Evolutionary conservation across 768 basidiomycete species (phyloP), one percentile per base, ranked within the genome.

Genomic region (Leccinum disarticulatum): DNA sequence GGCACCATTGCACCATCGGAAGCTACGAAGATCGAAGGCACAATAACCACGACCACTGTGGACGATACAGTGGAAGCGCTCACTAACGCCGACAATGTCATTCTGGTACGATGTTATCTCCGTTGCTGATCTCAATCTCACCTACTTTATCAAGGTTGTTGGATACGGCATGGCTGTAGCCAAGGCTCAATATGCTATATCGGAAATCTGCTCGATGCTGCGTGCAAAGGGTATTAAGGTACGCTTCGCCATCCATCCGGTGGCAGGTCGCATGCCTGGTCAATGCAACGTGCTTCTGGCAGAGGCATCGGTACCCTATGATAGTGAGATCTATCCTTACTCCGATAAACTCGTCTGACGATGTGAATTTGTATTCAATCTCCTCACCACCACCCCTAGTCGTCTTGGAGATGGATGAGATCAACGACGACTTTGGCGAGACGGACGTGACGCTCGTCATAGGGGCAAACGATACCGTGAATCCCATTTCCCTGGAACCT

Each of bases 141-240:
- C 25, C 19, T 27, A 8, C 10, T 51, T 51, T 52, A 11, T 47
- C 30, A 56, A 88, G 88, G 87, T 90, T 36, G 88, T 92, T 15
- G 90, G 90, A 14, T 93, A 95, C 68, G 93, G 93, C 38, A 93
- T 95, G 91, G 93, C 93, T 30, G 92, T 94, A 1, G 92, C 93
- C 22, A 93, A 92, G 70, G 93, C 93, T 6, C 93, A 95, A 66
- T 91, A 90, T 70, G 84, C 86, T 14, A 83, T 86, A 60, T 79
- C 81, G 6, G 93, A 94, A 64, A 91, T 95, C 46, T 86, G 87
- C 19, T 77, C 83, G 1, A 82, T 88, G 74, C 79, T 94, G 41
- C 79, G 87, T 52, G 79, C 86, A 7, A 91, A 86, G 68, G 91
- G 84, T 13, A 79, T 93, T 66, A 91, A 86, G 53, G 90, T 93